phyloP scores from a whole-genome alignment of 2,329 filamentous ascomycete species.

The Parafenestella ontariensis region DNA sequence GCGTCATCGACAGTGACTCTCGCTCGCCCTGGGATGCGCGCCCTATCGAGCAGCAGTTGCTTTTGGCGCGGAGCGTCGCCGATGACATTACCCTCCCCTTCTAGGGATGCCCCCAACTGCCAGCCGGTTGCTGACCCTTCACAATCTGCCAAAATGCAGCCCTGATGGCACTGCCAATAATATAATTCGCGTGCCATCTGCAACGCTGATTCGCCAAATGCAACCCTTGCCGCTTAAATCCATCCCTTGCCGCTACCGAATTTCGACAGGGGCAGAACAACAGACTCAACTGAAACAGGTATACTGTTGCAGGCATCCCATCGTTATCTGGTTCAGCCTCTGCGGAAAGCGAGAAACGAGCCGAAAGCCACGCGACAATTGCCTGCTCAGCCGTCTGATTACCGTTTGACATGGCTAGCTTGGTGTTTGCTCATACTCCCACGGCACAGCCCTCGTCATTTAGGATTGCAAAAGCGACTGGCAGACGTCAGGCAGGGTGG shows the following conservation, averaged over 20 bases:
- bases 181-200: slow-evolving; percentile 30
- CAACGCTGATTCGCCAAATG: slow-evolving; percentile 30
- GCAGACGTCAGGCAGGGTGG: not conserved
- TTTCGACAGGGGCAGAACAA: slow-evolving; percentile 26
- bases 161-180: slow-evolving; percentile 38
- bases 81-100: slow-evolving; percentile 24
- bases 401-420: slow-evolving; percentile 1
- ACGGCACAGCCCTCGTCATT: not conserved
- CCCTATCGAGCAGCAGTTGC: slow-evolving; percentile 14
- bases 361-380: slow-evolving; percentile 17
- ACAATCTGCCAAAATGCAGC: slow-evolving; percentile 34
- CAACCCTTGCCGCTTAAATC: slow-evolving; percentile 22
- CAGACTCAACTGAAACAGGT: slow-evolving; percentile 36
- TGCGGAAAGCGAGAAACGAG: slow-evolving; percentile 10
- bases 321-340: slow-evolving; percentile 16
- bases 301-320: slow-evolving; percentile 17
- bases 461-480: not conserved
- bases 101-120: slow-evolving; percentile 25
- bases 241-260: slow-evolving; percentile 21
- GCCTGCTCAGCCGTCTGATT: slow-evolving; percentile 3
- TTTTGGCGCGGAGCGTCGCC: slow-evolving; percentile 23
- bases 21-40: slow-evolving; percentile 3
- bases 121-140: slow-evolving; percentile 18
- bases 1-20: slow-evolving; percentile 10
- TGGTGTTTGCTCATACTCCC: slow-evolving; percentile 7